Evolutionary conservation across 352 stramenopile species (phyloP), one percentile per base, ranked within the genome.

Genomic region (Globisporangium paroecandrum): DNA sequence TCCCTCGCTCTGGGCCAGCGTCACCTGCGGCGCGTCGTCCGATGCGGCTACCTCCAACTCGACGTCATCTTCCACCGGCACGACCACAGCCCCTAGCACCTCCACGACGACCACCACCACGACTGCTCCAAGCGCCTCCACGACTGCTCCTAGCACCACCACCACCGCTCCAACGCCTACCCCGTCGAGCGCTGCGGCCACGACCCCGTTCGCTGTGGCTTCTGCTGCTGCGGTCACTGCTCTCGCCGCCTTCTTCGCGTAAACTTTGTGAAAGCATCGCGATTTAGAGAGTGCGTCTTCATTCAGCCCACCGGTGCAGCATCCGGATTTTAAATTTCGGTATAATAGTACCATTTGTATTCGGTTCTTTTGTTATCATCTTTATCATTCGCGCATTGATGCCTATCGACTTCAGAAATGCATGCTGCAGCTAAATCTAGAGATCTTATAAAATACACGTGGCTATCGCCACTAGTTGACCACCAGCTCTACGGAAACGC

Each of bases 1-100:
- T 43, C 12, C 51, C 13, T 62, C 63, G 22, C 55, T 68, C 53
- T 68, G 63, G 63, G 63, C 63, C 8, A 56, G 20, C 34, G 38
- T 68, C 54, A 38, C 53, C 22, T 68, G 63, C 15, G 34, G 55
- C 2, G 20, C 15, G 12, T 24, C 60, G 13, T 58, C 60, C 10
- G 24, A 20, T 12, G 32, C 49, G 29, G 6, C 60, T 12, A 24
- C 47, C 5, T 25, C 20, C 20, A 58, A 58, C 29, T 65, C 60
- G 20, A 65, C 60, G 5, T 34, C 34, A 9, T 12, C 32, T 47
- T 29, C 56, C 6, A 29, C 18, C 15, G 51, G n/a, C 1, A 25
- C 36, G 22, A 53, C 34, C 41, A 57, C 60, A 18, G 53, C 36
- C 12, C 10, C 58, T 38, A 38, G 46, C n/a, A 58, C 13, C 13